Conservation (phyloP, 2,329 filamentous ascomycete species). For the Nannizziopsis barbatae region DNA sequence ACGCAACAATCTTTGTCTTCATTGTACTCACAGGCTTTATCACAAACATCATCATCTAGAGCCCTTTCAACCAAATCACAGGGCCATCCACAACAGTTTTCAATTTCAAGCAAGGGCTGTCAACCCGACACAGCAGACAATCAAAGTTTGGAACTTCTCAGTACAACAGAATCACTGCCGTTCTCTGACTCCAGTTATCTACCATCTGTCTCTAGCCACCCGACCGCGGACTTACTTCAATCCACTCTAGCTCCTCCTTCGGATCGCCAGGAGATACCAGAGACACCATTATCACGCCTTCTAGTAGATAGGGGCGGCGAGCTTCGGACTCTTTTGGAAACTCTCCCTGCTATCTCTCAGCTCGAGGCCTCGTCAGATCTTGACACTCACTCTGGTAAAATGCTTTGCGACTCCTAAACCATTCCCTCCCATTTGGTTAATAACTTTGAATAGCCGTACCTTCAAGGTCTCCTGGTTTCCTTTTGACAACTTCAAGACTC, state of each 20-base stretch:
- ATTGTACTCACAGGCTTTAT: constrained; percentile 6
- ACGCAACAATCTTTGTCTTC: constrained; percentile 2
- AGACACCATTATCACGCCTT: constrained; percentile 11
- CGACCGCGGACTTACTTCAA: too few species aligned
- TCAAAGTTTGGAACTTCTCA: too few species aligned
- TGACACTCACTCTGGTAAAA: not conserved
- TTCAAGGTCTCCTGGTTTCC: not conserved
- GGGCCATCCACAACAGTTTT: not conserved
- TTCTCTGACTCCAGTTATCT: too few species aligned
- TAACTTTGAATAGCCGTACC: too few species aligned
- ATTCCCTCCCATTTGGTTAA: not conserved
- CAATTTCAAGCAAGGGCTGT: not conserved
- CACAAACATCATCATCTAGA: constrained; percentile 5
- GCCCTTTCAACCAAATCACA: constrained; percentile 4
- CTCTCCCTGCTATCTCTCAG: not conserved
- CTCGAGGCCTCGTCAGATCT: not conserved
- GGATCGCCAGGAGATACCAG: constrained; percentile 4
- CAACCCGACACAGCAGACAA: not conserved
- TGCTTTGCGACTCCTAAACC: not conserved
- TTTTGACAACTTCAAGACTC: not conserved
- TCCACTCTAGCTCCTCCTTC: too few species aligned
- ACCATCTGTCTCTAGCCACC: too few species aligned
- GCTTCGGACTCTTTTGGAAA: not conserved
- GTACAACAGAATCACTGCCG: too few species aligned
- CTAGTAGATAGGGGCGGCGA: constrained; percentile 4